Evolutionary conservation across 2,329 filamentous ascomycete species (phyloP).

Genomic region (Epichloe brachyelytri): DNA sequence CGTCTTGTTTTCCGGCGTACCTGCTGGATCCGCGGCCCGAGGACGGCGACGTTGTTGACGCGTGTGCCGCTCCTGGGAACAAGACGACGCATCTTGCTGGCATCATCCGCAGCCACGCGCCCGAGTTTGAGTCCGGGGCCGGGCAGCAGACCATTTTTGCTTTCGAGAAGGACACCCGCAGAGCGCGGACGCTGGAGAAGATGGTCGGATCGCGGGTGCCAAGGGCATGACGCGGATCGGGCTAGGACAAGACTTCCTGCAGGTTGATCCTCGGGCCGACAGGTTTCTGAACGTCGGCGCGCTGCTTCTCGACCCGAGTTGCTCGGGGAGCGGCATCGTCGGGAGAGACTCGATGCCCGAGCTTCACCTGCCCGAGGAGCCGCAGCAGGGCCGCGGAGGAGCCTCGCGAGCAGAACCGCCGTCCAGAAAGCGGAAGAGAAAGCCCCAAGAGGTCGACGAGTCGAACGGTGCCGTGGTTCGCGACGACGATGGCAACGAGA

Average conservation of each 20-base stretch:
- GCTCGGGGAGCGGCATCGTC: slow-evolving; percentile 89
- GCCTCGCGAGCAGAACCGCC: neutral
- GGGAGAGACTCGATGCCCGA: slow-evolving; percentile 68
- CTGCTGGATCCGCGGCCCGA: slow-evolving; percentile 56
- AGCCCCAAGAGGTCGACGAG: slow-evolving; percentile 25
- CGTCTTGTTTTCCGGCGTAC: slow-evolving; percentile 91
- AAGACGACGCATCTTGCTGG: slow-evolving; percentile 92
- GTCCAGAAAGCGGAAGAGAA: slow-evolving; percentile 30
- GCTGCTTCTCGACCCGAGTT: slow-evolving; percentile 83
- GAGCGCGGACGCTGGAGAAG: slow-evolving; percentile 65
- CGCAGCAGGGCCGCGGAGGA: slow-evolving; percentile 6
- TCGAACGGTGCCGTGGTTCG: slow-evolving; percentile 27
- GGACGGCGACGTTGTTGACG: slow-evolving; percentile 75
- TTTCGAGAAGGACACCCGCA: slow-evolving; percentile 61
- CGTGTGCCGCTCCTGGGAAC: slow-evolving; percentile 89
- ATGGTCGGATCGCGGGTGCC: slow-evolving; percentile 76
- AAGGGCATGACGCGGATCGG: slow-evolving; percentile 53
- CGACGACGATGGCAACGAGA: slow-evolving; percentile 47
- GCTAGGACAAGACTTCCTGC: slow-evolving; percentile 69
- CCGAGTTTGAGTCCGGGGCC: slow-evolving; percentile 19
- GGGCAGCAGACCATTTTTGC: slow-evolving; percentile 46
- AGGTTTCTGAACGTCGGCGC: slow-evolving; percentile 61
- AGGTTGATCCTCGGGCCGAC: slow-evolving; percentile 50
- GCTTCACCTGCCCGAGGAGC: slow-evolving; percentile 42
- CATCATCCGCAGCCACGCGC: slow-evolving; percentile 40